Evolutionary conservation across 345 rosid species (phyloP), one percentile per base, ranked within the genome.

Genomic region (Syzygium grande): DNA sequence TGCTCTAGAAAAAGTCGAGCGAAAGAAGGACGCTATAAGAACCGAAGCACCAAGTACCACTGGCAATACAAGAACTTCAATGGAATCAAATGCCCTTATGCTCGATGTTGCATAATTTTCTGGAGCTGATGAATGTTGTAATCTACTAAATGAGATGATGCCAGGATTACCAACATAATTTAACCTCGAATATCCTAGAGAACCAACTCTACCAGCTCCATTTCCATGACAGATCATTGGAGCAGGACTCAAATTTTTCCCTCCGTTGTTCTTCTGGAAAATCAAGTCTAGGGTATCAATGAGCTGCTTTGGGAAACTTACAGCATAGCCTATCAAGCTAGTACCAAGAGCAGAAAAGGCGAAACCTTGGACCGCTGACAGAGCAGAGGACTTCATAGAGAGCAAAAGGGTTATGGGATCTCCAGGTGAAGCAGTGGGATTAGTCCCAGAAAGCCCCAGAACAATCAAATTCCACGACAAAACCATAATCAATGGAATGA

Each of bases 271-370:
- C 87, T 91, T 89, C 58, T 78, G 87, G 30, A 92, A 89, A 86
- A 95, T 92, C 89, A 95, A 93, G 84, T 90, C 91, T 88, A 94
- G 84, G 85, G 99, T 95, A 90, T 97, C 97, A 34, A 94, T 87
- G 9, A 97, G 92, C 89, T 97, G 98, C 88, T 94, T 95, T 3
- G 99, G 99, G 88, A 95, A 96, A 94, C 97, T 95, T 85, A 96
- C 95, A 59, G 94, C 92, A 88, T 97, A 97, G 25, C 99, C 97
- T 41, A 96, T 94, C 84, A 96, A 92, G 91, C 98, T 97, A 86
- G 98, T 97, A 52, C 96, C 98, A 89, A 97, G 91, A 52, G 99
- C 99, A 52, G 97, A 92, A 90, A 95, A 96, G 65, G 99, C 99
- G 87, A 97, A 97, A 79, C 96, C 96, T 91, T 94, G 99, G 90